Evolutionary conservation across 139 green algal genomes (phyloP).

Genomic region (Auxenochlorella pyrenoidosa): DNA sequence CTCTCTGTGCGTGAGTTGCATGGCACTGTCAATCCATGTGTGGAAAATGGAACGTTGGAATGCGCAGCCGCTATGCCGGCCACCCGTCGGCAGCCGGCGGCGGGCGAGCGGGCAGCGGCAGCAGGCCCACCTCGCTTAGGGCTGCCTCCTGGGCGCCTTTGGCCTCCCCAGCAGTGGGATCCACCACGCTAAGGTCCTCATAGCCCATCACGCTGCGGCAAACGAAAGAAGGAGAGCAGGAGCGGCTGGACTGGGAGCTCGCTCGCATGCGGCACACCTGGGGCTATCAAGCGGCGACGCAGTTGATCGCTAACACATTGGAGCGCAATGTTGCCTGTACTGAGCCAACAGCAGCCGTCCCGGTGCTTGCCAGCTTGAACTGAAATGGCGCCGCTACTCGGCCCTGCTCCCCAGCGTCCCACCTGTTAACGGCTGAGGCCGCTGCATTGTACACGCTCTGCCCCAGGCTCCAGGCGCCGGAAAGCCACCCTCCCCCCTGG

Average conservation of each 20-base stretch:
- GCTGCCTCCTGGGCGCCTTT: slow-evolving; percentile 39
- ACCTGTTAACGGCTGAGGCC: slow-evolving; percentile 55
- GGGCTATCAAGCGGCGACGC: background rate
- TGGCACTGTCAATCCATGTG: no score
- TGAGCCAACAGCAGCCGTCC: background rate
- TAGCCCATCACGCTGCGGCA: slow-evolving; percentile 63
- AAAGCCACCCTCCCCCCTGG: slow-evolving; percentile 25
- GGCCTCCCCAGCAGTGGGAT: slow-evolving; percentile 57
- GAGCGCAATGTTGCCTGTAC: background rate
- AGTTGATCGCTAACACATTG: background rate
- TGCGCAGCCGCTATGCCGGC: background rate
- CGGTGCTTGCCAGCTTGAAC: background rate
- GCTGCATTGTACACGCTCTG: slow-evolving; percentile 45
- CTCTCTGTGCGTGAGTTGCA: no score
- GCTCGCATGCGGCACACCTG: background rate
- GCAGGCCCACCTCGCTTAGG: slow-evolving; percentile 38
- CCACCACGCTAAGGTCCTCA: slow-evolving; percentile 69
- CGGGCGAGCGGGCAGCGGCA: background rate
- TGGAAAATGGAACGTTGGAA: background rate
- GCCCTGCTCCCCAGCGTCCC: background rate
- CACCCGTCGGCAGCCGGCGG: background rate
- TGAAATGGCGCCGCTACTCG: background rate
- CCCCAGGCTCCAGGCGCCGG: slow-evolving; percentile 26
- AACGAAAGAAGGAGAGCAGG: no score
- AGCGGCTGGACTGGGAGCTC: background rate